phyloP scores from a whole-genome alignment of 2,329 filamentous ascomycete genomes.

The Aspergillus carbonarius region DNA sequence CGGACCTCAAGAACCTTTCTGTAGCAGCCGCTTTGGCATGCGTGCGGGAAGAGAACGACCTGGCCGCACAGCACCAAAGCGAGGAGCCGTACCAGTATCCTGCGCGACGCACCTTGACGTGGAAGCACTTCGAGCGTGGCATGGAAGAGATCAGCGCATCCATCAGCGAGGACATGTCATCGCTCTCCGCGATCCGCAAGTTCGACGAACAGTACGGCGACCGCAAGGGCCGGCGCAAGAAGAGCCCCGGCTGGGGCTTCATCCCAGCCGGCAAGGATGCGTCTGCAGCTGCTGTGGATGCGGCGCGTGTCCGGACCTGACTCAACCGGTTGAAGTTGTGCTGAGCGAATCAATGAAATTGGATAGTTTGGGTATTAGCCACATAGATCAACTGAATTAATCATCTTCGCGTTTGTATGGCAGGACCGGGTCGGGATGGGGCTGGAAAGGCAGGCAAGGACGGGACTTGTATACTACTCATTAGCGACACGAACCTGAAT shows the following conservation, averaged over 20 bases:
- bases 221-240: constrained; percentile 64
- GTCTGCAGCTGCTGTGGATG: constrained; percentile 31
- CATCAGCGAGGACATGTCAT: constrained; percentile 91
- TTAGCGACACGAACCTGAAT: constrained; percentile 28
- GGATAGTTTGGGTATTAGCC: constrained; percentile 1
- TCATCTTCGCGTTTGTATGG: constrained; percentile 1
- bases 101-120: constrained; percentile 63
- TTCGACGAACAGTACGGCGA: constrained; percentile 97
- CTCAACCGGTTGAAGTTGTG: constrained; percentile 1
- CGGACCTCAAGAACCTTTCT: constrained; percentile 53
- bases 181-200: constrained; percentile 79
- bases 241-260: constrained; percentile 55
- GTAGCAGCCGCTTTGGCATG: constrained; percentile 52
- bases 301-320: constrained; percentile 44
- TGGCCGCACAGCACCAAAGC: constrained; percentile 36
- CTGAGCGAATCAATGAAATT: background rate
- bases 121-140: constrained; percentile 78
- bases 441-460: background rate
- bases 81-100: constrained; percentile 61
- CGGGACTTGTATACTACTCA: constrained; percentile 23
- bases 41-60: constrained; percentile 49
- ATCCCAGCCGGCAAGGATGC: constrained; percentile 36
- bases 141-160: constrained; percentile 87
- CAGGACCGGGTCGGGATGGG: constrained; percentile 6
- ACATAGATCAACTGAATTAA: constrained; percentile 9